These are phyloP conservation scores for Rhodotorula sp. DNA, from an alignment of 1,284 basidiomycete genomes.

Conservation along the genomic window DNA sequence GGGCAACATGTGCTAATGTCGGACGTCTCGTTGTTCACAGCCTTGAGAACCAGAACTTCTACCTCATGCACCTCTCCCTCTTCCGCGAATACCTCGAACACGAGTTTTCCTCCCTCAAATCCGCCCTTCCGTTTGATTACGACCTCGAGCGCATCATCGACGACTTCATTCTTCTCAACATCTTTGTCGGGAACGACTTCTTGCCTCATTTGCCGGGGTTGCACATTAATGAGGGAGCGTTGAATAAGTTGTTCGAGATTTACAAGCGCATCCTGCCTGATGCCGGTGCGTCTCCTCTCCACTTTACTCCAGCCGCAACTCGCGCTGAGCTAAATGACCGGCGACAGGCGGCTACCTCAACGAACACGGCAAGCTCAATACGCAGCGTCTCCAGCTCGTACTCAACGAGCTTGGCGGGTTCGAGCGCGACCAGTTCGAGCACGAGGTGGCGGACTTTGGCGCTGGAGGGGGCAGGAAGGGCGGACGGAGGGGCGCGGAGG, in stretches of 20 bases:
- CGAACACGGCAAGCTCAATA: conserved; percentile 79
- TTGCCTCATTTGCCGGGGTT: conserved; percentile 92
- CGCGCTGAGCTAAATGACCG: too few relatives aligned
- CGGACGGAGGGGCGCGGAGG: conserved; percentile 49
- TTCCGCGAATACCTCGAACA: conserved; percentile 96
- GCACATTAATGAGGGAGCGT: conserved; percentile 95
- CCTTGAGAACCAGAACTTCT: conserved; percentile 86
- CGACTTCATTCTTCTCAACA: conserved; percentile 93
- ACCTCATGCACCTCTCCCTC: conserved; percentile 87
- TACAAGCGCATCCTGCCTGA: conserved; percentile 87
- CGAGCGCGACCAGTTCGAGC: conserved; percentile 86
- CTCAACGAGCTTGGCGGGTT: conserved; percentile 82
- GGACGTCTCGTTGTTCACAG: conserved; percentile 50
- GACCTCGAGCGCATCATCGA: conserved; percentile 92
- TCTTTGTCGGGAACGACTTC: conserved; percentile 98
- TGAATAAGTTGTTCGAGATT: conserved; percentile 87
- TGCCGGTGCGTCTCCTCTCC: conserved; percentile 60
- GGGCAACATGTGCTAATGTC: neutral
- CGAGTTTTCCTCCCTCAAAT: conserved; percentile 66
- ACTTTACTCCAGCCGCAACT: neutral
- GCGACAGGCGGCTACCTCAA: conserved; percentile 87
- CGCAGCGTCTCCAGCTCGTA: conserved; percentile 76
- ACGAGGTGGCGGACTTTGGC: conserved; percentile 81
- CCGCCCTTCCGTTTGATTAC: conserved; percentile 65
- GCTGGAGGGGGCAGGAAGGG: conserved; percentile 38